Percentiles rank a stretch among this genome's conserved stretches.
These are phyloP conservation scores for Ammopiptanthus mongolicus DNA, from an alignment of 306 rosid species.

Conservation along the genomic window DNA sequence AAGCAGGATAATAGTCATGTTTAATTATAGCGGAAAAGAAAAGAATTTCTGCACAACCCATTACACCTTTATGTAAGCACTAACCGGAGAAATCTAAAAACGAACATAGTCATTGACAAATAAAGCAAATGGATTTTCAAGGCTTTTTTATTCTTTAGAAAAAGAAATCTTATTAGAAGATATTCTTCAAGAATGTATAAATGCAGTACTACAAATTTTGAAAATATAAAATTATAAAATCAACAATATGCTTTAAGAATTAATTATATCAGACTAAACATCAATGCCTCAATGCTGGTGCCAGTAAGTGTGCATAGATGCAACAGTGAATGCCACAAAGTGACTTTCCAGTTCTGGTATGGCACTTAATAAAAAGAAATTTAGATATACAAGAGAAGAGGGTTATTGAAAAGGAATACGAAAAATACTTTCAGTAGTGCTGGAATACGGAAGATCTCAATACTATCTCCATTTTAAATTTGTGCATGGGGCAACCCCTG, in stretches of 20 bases:
- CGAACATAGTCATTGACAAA: not conserved
- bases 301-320: not conserved
- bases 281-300: not conserved
- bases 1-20: not conserved
- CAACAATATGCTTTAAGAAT: not conserved
- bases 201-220: not conserved
- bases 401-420: not conserved
- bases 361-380: not conserved
- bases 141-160: not conserved
- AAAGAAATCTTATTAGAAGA: not conserved
- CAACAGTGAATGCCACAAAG: not conserved
- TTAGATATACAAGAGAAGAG: not conserved
- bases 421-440: not conserved
- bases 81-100: not conserved
- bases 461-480: not conserved
- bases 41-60: not conserved
- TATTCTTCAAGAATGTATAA: not conserved
- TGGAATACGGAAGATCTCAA: not conserved
- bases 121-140: not conserved
- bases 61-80: not conserved
- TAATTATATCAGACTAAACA: not conserved
- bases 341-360: not conserved
- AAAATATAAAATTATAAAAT: not conserved
- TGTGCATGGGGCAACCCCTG: not conserved
- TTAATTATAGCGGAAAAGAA: not conserved